Percentiles rank a stretch among this genome's conserved stretches.
Conservation (phyloP, 495 filamentous ascomycete species). For the Penicillium daleae region DNA sequence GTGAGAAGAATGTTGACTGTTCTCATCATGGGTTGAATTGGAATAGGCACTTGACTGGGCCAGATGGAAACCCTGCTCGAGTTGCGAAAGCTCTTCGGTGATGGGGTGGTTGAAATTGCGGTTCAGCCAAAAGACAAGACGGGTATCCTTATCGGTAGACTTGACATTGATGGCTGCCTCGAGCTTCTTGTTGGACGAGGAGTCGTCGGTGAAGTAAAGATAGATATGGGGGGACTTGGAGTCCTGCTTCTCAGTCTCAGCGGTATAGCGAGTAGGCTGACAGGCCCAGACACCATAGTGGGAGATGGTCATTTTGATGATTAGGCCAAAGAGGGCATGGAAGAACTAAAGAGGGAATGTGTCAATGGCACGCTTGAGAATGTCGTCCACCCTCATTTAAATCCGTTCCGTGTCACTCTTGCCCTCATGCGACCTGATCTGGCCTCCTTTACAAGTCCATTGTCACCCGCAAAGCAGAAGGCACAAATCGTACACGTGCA, state of each 20-base stretch:
- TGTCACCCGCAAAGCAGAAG: constrained; percentile 9
- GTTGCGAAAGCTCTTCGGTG: constrained; percentile 22
- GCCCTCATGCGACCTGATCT: not conserved
- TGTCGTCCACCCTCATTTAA: not conserved
- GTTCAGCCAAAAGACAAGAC: constrained; percentile 34
- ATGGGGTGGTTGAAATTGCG: constrained; percentile 31
- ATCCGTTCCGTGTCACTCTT: not conserved
- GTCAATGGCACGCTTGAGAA: not conserved
- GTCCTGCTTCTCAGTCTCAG: constrained; percentile 28
- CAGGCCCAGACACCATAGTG: constrained; percentile 38
- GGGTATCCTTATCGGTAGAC: constrained; percentile 28
- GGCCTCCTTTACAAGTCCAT: not conserved
- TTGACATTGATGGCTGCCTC: constrained; percentile 37
- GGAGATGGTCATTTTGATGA: constrained; percentile 28
- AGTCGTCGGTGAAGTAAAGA: constrained; percentile 33
- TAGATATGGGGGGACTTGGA: constrained; percentile 35
- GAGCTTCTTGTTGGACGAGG: constrained; percentile 20
- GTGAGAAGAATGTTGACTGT: not conserved
- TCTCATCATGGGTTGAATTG: constrained; percentile 1
- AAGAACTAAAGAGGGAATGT: not conserved
- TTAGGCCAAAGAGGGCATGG: not conserved
- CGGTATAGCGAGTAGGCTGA: constrained; percentile 29
- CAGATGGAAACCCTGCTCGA: constrained; percentile 32
- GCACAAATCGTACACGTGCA: constrained; percentile 16
- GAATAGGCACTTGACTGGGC: constrained; percentile 6